Conservation (phyloP, 192 early-diverging fungal species). For the Coemansia biformis region DNA sequence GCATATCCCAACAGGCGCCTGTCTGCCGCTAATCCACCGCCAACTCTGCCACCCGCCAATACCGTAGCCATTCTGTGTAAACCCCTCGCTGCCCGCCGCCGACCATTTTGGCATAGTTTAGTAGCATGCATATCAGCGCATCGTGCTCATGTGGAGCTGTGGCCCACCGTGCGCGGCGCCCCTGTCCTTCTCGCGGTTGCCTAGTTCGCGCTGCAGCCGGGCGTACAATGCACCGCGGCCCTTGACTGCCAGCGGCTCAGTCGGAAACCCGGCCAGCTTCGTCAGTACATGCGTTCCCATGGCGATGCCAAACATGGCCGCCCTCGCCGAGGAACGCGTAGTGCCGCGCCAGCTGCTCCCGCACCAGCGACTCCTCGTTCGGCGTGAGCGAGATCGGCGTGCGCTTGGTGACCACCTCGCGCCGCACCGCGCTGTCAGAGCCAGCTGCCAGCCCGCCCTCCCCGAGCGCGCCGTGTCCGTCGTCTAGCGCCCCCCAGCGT, state of each 20-base stretch:
- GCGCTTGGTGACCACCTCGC: constrained; percentile 26
- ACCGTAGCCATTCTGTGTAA: no score
- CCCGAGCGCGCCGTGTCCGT: constrained; percentile 11
- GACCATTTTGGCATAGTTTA: neutral
- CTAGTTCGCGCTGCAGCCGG: constrained; percentile 69
- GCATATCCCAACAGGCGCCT: no score
- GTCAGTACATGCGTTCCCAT: constrained; percentile 84
- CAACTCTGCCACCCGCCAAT: no score
- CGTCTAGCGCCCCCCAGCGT: constrained; percentile 38
- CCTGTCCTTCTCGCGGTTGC: constrained; percentile 49
- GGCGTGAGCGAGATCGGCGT: constrained; percentile 36
- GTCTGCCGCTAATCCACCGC: no score
- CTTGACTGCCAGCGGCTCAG: constrained; percentile 70
- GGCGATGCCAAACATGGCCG: constrained; percentile 80
- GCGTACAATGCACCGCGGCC: constrained; percentile 67
- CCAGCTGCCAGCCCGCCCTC: constrained; percentile 1
- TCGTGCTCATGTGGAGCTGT: constrained; percentile 37
- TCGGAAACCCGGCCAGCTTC: constrained; percentile 57
- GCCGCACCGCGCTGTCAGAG: constrained; percentile 1
- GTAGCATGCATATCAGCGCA: no score
- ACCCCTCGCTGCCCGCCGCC: no score
- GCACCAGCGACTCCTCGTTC: constrained; percentile 63
- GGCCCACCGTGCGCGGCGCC: constrained; percentile 15
- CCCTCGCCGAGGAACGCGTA: constrained; percentile 75
- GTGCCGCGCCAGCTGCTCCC: constrained; percentile 82